Evolutionary conservation across 768 basidiomycete species (phyloP), one percentile per base, ranked within the genome.

Genomic region (Tylopilus felleus): DNA sequence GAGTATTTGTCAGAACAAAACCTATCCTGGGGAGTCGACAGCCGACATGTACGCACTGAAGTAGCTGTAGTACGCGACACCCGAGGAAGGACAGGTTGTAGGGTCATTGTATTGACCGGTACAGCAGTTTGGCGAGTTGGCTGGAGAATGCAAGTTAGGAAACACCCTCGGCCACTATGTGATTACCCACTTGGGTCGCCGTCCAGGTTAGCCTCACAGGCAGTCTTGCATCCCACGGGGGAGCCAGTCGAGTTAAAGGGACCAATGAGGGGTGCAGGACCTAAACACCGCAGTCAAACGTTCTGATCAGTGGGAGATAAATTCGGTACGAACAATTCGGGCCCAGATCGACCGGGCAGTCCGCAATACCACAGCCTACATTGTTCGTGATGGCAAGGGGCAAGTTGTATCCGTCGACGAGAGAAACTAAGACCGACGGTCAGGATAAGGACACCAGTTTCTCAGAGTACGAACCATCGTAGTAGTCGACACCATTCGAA

Each of bases 371-470:
- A 62, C 86, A 88, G 13, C 77, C 80, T 42, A 67, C 73, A 65
- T 76, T 77, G 69, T 82, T 86, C 49, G 70, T 72, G 57, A 88
- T 82, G 9, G 73, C 69, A 61, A 83, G 65, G 16, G 86, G 85
- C 13, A 88, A 65, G 61, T 87, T 85, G 59, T 75, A 84, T 1
- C 85, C 85, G 57, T 86, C 82, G 35, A 86, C 84, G 29, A 86
- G 72, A 25, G 83, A 84, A 33, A 85, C 84, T 84, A 50, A 22
- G 7, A 29, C 41, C 33, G 6, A 21, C 10, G 5, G 16, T 49
- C 38, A 55, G 31, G 12, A 47, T 45, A 27, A 14, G 4, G 9
- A 6, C 7, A 6, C 25, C 25, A 3, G 7, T 12, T 22, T 42
- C 25, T n/a, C 16, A 38, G 22, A 21, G n/a, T 12, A 47, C 71